These are phyloP conservation scores for Novymonas esmeraldas DNA, from an alignment of 208 protist species.

Conservation along the genomic window DNA sequence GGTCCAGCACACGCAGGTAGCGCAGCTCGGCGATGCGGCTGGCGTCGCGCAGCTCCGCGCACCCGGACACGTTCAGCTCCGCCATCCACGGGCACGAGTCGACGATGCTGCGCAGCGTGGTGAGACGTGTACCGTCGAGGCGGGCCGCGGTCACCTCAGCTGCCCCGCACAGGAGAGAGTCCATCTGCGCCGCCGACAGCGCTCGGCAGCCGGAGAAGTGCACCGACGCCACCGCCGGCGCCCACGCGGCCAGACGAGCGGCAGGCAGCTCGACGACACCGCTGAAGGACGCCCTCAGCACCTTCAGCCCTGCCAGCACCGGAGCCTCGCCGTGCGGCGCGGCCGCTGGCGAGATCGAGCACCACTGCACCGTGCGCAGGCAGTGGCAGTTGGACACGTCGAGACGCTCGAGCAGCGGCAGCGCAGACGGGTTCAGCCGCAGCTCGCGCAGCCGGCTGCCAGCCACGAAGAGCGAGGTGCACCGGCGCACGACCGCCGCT, in stretches of 20 bases:
- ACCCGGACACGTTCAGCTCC: conserved; percentile 26
- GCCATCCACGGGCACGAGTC: conserved; percentile 5
- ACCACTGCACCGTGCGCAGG: conserved; percentile 10
- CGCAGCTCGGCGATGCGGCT: conserved; percentile 2
- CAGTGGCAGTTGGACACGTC: conserved; percentile 21
- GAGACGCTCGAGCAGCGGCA: conserved; percentile 10
- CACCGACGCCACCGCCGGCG: conserved; percentile 6
- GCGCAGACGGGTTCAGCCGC: conserved; percentile 7
- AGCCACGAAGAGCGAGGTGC: conserved; percentile 9
- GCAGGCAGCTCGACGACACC: too few relatives aligned
- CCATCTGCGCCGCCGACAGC: conserved; percentile 5
- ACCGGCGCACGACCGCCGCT: conserved; percentile 3
- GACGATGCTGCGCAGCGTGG: conserved; percentile 11
- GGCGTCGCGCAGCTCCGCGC: conserved; percentile 6
- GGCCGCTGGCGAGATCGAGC: too few relatives aligned
- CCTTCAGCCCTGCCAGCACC: not conserved
- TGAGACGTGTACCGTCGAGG: conserved; percentile 12
- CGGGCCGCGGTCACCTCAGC: conserved; percentile 8
- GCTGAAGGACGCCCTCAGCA: too few relatives aligned
- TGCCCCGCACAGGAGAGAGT: conserved; percentile 5
- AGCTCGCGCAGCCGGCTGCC: conserved; percentile 15
- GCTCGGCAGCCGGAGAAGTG: conserved; percentile 19
- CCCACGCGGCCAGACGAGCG: conserved; percentile 10
- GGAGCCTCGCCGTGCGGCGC: conserved; percentile 8
- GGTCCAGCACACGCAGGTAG: conserved; percentile 17